A percentile compares a stretch with the other conserved stretches of the same genome.
These are phyloP conservation scores for Boechera retrofracta DNA, from an alignment of 345 rosid species.

Conservation along the genomic window DNA sequence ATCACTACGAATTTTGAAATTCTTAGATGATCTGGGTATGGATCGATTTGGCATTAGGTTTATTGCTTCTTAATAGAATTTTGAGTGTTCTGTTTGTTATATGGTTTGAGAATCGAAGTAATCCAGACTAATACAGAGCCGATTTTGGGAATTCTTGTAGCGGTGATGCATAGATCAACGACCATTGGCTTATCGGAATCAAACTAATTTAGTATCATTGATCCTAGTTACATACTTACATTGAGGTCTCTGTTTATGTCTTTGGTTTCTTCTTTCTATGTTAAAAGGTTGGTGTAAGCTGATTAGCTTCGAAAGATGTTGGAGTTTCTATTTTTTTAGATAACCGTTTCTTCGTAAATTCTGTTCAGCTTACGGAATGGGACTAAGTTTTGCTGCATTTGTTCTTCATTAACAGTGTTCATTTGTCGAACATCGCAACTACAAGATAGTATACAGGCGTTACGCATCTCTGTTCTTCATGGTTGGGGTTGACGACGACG, in stretches of 20 bases:
- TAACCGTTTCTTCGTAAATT: not conserved
- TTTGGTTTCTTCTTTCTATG: not conserved
- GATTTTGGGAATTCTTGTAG: not conserved
- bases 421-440: slow-evolving; percentile 96
- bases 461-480: slow-evolving; percentile 95
- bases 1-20: not conserved
- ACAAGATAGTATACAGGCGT: slow-evolving; percentile 93
- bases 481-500: slow-evolving; percentile 95
- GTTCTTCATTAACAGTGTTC: slow-evolving; percentile 66
- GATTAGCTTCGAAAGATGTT: slow-evolving; percentile 1
- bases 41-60: slow-evolving; percentile 3
- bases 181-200: not conserved
- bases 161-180: slow-evolving; percentile 2
- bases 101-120: not conserved
- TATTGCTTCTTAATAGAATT: not conserved
- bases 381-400: slow-evolving; percentile 15
- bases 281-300: not conserved
- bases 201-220: slow-evolving; percentile 6
- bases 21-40: not conserved
- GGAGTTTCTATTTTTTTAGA: not conserved
- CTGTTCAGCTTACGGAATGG: not conserved
- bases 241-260: slow-evolving; percentile 11
- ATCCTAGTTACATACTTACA: not conserved
- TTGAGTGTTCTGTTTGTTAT: slow-evolving; percentile 11
- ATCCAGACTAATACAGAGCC: slow-evolving; percentile 1